These are phyloP conservation scores for Leccinellum luteum DNA, from an alignment of 768 basidiomycete species.

Conservation along the genomic window DNA sequence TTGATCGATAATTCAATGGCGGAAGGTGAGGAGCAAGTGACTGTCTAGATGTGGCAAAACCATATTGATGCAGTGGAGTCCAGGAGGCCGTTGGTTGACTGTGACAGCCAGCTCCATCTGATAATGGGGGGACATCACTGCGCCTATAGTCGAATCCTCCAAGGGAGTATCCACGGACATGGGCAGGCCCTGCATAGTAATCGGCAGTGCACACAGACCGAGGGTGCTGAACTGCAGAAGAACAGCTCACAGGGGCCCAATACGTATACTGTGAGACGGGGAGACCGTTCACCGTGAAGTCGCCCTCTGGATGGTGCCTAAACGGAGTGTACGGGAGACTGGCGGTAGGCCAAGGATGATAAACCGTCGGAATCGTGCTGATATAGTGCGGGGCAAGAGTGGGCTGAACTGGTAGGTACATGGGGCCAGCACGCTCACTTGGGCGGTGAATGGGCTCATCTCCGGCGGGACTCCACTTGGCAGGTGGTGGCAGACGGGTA, in stretches of 20 bases:
- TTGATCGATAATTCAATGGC: slow-evolving; percentile 44
- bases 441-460: slow-evolving; percentile 70
- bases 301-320: slow-evolving; percentile 20
- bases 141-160: slow-evolving; percentile 52
- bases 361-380: slow-evolving; percentile 30
- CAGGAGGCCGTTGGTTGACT: slow-evolving; percentile 42
- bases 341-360: slow-evolving; percentile 26
- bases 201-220: slow-evolving; percentile 57
- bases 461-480: slow-evolving; percentile 79
- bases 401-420: slow-evolving; percentile 66
- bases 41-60: slow-evolving; percentile 41
- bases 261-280: slow-evolving; percentile 20
- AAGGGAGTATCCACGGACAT: slow-evolving; percentile 60
- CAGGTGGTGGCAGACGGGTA: slow-evolving; percentile 61
- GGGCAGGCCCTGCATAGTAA: slow-evolving; percentile 44
- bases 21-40: slow-evolving; percentile 43
- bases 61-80: slow-evolving; percentile 40
- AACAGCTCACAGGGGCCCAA: slow-evolving; percentile 26
- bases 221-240: slow-evolving; percentile 49
- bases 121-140: slow-evolving; percentile 44
- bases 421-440: slow-evolving; percentile 47
- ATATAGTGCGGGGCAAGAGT: slow-evolving; percentile 38
- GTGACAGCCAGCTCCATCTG: slow-evolving; percentile 39
- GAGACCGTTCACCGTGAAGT: slow-evolving; percentile 11
- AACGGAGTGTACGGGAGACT: slow-evolving; percentile 16